Percentiles rank a stretch among this genome's conserved stretches.
Conservation (phyloP, 192 early-diverging fungal genomes). For the Jimgerdemannia flammicorona region DNA sequence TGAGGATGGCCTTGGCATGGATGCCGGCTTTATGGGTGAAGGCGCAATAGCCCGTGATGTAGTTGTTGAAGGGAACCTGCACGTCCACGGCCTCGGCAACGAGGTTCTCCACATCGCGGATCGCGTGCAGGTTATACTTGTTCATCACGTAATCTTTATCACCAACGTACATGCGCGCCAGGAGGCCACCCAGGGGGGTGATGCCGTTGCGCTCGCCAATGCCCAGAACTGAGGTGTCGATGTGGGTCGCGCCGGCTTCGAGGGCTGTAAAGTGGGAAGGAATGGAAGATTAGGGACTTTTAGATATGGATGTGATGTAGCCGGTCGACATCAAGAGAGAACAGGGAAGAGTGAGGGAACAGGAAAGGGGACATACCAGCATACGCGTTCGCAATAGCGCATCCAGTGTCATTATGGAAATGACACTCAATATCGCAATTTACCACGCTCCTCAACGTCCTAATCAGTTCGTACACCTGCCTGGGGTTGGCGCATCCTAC, state of each 20-base stretch:
- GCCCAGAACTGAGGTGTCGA: slow-evolving; percentile 96
- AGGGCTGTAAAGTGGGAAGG: slow-evolving; percentile 49
- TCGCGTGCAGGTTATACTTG: slow-evolving; percentile 92
- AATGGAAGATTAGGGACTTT: slow-evolving; percentile 8
- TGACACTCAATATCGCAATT: slow-evolving; percentile 99
- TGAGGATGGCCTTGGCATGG: slow-evolving; percentile 99
- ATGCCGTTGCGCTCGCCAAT: slow-evolving; percentile 99
- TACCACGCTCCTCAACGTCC: slow-evolving; percentile 91
- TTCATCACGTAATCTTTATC: slow-evolving; percentile 87
- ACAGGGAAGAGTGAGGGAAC: too few relatives aligned
- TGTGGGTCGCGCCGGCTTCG: slow-evolving; percentile 97
- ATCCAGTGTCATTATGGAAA: slow-evolving; percentile 99
- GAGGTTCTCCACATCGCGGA: slow-evolving; percentile 95
- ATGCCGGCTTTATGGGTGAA: slow-evolving; percentile 99
- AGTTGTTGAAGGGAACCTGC: slow-evolving; percentile 99
- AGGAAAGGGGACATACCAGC: slow-evolving; percentile 35
- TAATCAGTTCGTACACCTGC: slow-evolving; percentile 97
- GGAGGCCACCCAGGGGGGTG: slow-evolving; percentile 90
- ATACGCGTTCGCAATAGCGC: slow-evolving; percentile 97
- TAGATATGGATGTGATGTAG: neutral
- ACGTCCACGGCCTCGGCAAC: slow-evolving; percentile 94
- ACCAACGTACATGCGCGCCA: slow-evolving; percentile 93
- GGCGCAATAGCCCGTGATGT: slow-evolving; percentile 98
- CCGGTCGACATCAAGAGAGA: neutral
- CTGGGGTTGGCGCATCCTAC: slow-evolving; percentile 98